phyloP scores from a whole-genome alignment of 139 green algal species.

The Axilococcus clingmanii region DNA sequence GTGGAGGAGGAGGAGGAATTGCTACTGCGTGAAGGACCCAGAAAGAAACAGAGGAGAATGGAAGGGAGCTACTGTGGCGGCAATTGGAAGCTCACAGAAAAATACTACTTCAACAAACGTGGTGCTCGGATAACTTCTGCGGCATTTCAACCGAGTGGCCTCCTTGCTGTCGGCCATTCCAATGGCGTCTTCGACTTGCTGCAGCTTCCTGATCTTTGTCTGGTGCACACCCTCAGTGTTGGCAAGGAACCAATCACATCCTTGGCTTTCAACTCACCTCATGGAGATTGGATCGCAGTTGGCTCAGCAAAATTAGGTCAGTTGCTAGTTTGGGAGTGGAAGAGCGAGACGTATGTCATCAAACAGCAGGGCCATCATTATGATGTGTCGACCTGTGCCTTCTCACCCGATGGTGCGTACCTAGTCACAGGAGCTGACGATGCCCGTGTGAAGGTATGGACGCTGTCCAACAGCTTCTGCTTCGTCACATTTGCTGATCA shows the following conservation, averaged over 20 bases:
- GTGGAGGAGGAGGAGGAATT: not conserved
- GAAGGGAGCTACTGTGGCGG: constrained; percentile 28
- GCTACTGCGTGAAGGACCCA: not conserved
- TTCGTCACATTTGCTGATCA: constrained; percentile 94
- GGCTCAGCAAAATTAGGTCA: constrained; percentile 82
- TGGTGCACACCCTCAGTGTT: constrained; percentile 49
- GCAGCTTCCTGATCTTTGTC: constrained; percentile 74
- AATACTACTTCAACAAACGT: constrained; percentile 70
- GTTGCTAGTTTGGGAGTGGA: constrained; percentile 98
- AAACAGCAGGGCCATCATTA: constrained; percentile 86
- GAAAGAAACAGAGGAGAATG: not conserved
- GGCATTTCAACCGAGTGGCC: constrained; percentile 41
- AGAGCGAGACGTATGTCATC: constrained; percentile 87
- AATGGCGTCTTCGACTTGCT: constrained; percentile 82
- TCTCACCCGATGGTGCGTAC: constrained; percentile 72
- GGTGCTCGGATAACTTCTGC: constrained; percentile 42
- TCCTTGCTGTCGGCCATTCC: constrained; percentile 70
- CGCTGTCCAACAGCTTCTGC: constrained; percentile 66
- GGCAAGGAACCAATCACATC: constrained; percentile 42
- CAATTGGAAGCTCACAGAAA: constrained; percentile 60
- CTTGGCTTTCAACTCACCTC: constrained; percentile 61
- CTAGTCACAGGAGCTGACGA: constrained; percentile 82
- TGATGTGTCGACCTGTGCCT: constrained; percentile 61
- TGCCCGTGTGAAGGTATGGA: constrained; percentile 84
- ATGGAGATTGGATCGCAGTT: constrained; percentile 82